Conservation (phyloP, 1,139 yeast species). For the Zygoascus meyerae region DNA sequence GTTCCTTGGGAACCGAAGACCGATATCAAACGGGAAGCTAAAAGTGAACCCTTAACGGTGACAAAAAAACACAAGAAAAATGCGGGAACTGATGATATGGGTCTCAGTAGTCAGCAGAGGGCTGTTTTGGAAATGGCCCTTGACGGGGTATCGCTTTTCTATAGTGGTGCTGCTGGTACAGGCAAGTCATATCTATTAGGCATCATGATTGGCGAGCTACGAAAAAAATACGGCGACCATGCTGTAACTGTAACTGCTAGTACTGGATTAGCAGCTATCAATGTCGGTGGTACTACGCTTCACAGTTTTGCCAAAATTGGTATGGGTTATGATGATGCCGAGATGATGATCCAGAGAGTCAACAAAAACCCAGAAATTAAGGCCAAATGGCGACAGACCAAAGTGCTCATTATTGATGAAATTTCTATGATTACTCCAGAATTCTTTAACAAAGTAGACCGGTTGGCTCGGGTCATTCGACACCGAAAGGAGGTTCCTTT, state of each 20-base stretch:
- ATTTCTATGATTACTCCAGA: constrained; percentile 75
- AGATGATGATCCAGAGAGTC: constrained; percentile 41
- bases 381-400: constrained; percentile 54
- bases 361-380: constrained; percentile 34
- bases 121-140: constrained; percentile 13
- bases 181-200: constrained; percentile 79
- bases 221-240: constrained; percentile 34
- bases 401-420: constrained; percentile 71
- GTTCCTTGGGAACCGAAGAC: constrained; percentile 3
- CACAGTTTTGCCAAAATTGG: constrained; percentile 79
- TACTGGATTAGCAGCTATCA: constrained; percentile 86
- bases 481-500: constrained; percentile 35
- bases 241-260: constrained; percentile 82
- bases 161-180: constrained; percentile 95
- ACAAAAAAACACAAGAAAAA: neutral
- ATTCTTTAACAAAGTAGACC: constrained; percentile 59
- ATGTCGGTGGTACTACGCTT: constrained; percentile 77
- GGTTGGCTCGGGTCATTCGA: constrained; percentile 47
- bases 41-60: no score
- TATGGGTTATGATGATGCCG: constrained; percentile 50
- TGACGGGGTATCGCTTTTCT: constrained; percentile 41
- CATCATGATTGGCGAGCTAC: constrained; percentile 47
- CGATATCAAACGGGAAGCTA: neutral
- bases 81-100: neutral
- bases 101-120: constrained; percentile 18